Evolutionary conservation across 441 rosid species (phyloP), one percentile per base, ranked within the genome.

Genomic region (Pelargonium australe): DNA sequence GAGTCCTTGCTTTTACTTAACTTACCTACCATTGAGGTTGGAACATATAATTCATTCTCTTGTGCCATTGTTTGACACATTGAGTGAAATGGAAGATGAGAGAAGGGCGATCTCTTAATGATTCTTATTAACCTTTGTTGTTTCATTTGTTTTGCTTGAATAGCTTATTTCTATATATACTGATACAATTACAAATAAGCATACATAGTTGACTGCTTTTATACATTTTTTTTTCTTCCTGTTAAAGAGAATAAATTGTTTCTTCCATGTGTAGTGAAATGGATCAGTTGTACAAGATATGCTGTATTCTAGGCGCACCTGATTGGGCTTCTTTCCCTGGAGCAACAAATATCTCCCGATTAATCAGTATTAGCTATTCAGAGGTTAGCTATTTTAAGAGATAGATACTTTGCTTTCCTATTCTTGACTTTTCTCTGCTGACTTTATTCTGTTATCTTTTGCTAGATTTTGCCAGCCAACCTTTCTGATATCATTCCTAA

Each of bases 301-400:
- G 87, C 73, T 67, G 80, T 67, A 79, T 86, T 76, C 82, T 88
- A 74, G 90, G 93, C 67, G 79, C 81, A 69, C 93, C 89, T 2
- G 87, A 91, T 58, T 84, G 87, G 89, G 75, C 85, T 68, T 73
- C 83, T 23, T 91, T 94, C 69, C 92, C 96, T 75, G 89, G 83
- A 78, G 93, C 90, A 5, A 87, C 76, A 47, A 84, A 86, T 80
- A 75, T 86, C 67, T 84, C 91, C 70, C 87, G 82, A 53, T 78
- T 88, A 67, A 82, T 87, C 73, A 80, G 84, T 80, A 76, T 88
- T 49, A 83, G 85, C 69, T 81, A 82, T 79, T 77, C 95, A 51
- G 84, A 88, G 82, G 97, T 90, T 76, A 76, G 75, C 20, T 64
- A 60, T 23, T 51, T 51, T 51, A 16, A 55, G 5, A n/a, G 19